Conservation (phyloP, 495 filamentous ascomycete species). For the Podospora pseudocomata region DNA sequence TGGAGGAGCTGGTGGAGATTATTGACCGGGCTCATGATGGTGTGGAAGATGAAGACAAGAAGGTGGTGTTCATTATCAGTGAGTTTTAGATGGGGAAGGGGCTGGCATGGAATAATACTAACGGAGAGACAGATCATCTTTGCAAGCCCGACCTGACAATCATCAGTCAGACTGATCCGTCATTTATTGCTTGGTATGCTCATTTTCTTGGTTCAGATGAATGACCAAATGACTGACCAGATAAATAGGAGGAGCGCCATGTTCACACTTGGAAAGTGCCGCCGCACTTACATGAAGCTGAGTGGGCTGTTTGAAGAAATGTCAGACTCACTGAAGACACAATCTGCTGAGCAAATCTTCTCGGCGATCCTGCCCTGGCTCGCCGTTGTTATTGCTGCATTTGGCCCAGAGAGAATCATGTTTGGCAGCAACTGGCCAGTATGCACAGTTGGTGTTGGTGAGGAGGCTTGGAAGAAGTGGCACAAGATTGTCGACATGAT, state of each 20-base stretch:
- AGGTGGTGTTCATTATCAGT: constrained; percentile 68
- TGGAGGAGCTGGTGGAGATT: constrained; percentile 69
- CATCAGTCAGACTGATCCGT: constrained; percentile 49
- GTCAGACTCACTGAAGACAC: constrained; percentile 40
- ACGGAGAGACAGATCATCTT: constrained; percentile 61
- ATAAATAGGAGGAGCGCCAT: constrained; percentile 43
- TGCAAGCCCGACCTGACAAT: constrained; percentile 76
- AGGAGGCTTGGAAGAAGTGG: constrained; percentile 55
- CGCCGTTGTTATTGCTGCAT: constrained; percentile 60
- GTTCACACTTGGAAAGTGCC: constrained; percentile 56
- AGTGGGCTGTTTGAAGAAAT: constrained; percentile 78
- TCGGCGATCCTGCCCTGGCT: constrained; percentile 59
- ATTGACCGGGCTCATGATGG: constrained; percentile 60
- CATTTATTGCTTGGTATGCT: constrained; percentile 52
- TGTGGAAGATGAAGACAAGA: constrained; percentile 50
- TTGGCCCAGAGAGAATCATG: constrained; percentile 70
- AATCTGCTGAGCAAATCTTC: constrained; percentile 46
- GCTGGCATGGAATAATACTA: not conserved
- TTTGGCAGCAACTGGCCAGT: constrained; percentile 92
- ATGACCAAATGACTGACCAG: too few species aligned
- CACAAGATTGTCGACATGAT: constrained; percentile 56
- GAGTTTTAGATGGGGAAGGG: constrained; percentile 29
- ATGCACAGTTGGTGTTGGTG: constrained; percentile 64
- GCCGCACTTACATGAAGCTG: constrained; percentile 78
- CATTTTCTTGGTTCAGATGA: not conserved